These are phyloP conservation scores for Ceratocystis huliohia DNA, from an alignment of 2,329 filamentous ascomycete species.

Conservation along the genomic window DNA sequence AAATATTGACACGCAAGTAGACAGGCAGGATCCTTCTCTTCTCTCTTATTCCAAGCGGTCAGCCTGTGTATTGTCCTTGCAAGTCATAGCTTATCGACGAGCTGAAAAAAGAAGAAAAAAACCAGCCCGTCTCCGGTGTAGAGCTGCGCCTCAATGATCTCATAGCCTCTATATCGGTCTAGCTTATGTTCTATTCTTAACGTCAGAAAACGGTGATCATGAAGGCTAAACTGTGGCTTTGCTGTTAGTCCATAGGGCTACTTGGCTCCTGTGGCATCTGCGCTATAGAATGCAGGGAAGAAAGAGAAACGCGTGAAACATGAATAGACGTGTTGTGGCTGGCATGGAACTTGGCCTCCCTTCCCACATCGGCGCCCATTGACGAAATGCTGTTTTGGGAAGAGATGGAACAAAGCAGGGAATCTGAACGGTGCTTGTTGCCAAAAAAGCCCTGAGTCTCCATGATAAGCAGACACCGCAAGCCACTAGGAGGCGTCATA, in stretches of 20 bases:
- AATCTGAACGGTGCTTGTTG: not conserved
- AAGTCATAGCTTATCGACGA: not conserved
- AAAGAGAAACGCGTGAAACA: not conserved
- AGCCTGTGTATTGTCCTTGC: not conserved
- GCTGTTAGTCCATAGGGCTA: not conserved
- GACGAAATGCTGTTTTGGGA: not conserved
- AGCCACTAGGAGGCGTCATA: conserved; percentile 4
- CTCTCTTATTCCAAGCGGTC: not conserved
- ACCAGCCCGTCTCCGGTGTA: too few relatives aligned
- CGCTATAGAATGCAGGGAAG: not conserved
- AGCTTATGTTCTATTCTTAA: not conserved
- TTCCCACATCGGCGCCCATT: not conserved
- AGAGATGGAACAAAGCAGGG: not conserved
- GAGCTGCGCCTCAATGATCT: conserved; percentile 6
- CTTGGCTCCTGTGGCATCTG: not conserved
- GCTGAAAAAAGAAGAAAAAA: not conserved
- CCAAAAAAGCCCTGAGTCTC: not conserved
- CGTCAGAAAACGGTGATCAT: not conserved
- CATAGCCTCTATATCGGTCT: not conserved
- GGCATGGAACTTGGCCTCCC: not conserved
- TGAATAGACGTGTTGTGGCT: not conserved
- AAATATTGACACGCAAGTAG: not conserved
- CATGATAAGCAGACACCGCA: not conserved
- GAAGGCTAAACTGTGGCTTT: not conserved
- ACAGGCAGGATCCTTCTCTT: not conserved